A percentile compares a stretch with the other conserved stretches of the same genome.
These are phyloP conservation scores for Pseudogymnoascus sp. DNA, from an alignment of 2,329 filamentous ascomycete species.

Conservation along the genomic window DNA sequence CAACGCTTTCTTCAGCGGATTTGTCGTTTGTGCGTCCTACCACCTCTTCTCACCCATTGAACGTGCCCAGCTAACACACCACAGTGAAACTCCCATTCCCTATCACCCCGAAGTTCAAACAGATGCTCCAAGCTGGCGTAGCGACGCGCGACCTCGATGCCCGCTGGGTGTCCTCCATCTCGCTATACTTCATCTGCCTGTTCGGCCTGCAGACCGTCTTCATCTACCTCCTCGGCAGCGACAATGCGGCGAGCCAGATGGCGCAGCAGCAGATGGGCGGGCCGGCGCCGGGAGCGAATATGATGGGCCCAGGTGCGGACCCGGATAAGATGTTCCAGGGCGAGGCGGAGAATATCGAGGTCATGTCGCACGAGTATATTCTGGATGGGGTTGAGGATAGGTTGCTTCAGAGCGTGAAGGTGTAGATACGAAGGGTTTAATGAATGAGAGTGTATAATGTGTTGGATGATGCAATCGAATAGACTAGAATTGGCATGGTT, in stretches of 20 bases:
- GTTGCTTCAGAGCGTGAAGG: constrained; percentile 47
- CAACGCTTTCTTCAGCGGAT: constrained; percentile 97
- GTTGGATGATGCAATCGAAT: not conserved
- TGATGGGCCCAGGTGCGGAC: constrained; percentile 89
- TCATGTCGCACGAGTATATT: constrained; percentile 88
- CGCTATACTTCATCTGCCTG: constrained; percentile 97
- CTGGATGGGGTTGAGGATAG: constrained; percentile 82
- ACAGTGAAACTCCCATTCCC: constrained; percentile 93
- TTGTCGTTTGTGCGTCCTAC: constrained; percentile 73
- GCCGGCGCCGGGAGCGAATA: constrained; percentile 51
- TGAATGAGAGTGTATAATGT: not conserved
- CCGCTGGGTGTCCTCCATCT: constrained; percentile 95
- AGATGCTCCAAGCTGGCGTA: constrained; percentile 95
- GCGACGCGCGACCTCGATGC: constrained; percentile 94
- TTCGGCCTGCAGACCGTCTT: constrained; percentile 96
- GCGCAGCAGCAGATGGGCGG: constrained; percentile 67
- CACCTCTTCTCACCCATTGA: no score
- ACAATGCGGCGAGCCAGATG: constrained; percentile 92
- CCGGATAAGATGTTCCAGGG: constrained; percentile 89
- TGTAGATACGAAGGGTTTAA: constrained; percentile 12
- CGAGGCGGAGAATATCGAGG: constrained; percentile 92
- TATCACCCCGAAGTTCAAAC: constrained; percentile 97
- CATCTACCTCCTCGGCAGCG: constrained; percentile 90
- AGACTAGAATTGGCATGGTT: not conserved
- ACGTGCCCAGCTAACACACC: not conserved